Conservation (phyloP, 495 filamentous ascomycete genomes). For the Penicillium dipodomyicola region DNA sequence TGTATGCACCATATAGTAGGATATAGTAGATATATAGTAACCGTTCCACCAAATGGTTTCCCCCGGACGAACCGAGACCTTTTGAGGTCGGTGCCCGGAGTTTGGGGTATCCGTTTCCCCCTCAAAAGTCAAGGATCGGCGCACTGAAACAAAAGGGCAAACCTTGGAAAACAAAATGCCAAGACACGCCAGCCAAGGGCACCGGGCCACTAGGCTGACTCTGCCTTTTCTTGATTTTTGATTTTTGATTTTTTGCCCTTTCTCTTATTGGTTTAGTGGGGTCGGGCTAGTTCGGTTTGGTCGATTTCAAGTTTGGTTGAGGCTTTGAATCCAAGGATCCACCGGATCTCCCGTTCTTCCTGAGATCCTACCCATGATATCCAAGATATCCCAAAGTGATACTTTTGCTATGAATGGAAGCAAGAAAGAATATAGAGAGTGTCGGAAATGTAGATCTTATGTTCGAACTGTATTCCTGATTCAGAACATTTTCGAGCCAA, state of each 20-base stretch:
- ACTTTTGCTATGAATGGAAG: no score
- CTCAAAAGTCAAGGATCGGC: conserved; percentile 7
- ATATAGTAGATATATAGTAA: not conserved
- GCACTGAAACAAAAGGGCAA: conserved; percentile 3
- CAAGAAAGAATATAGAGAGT: no score
- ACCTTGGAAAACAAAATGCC: conserved; percentile 3
- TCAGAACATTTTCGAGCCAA: not conserved
- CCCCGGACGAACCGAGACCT: conserved; percentile 11
- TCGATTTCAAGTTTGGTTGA: not conserved
- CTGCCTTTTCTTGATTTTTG: not conserved
- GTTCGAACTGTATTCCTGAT: not conserved
- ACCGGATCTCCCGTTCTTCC: not conserved
- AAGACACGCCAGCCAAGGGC: not conserved
- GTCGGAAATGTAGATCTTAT: no score
- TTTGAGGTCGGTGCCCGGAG: not conserved
- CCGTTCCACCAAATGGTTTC: not conserved
- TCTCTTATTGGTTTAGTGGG: not conserved
- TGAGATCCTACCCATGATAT: not conserved
- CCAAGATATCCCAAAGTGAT: not conserved
- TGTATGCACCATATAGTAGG: not conserved
- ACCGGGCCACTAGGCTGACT: conserved; percentile 7
- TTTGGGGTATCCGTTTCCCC: not conserved
- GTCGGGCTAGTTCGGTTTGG: not conserved
- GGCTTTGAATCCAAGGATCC: conserved; percentile 8
- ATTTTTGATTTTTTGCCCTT: not conserved